A percentile compares a stretch with the other conserved stretches of the same genome.
phyloP scores from a whole-genome alignment of 2,329 filamentous ascomycete species.

The Cordyceps cicadae region DNA sequence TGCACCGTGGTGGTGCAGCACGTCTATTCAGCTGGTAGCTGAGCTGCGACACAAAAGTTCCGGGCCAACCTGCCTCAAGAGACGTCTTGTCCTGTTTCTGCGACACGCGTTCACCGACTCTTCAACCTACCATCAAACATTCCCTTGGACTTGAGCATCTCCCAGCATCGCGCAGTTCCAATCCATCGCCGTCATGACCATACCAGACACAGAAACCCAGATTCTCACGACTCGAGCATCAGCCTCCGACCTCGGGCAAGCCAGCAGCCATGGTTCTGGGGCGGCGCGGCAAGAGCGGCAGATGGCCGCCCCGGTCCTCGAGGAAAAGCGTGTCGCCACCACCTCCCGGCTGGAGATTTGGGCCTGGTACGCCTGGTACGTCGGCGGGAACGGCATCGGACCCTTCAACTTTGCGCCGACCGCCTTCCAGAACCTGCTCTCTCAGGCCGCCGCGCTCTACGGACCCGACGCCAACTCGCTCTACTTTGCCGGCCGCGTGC shows the following conservation, averaged over 20 bases:
- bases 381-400: conserved; percentile 46
- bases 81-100: background rate
- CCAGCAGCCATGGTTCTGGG: background rate
- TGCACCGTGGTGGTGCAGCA: background rate
- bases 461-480: conserved; percentile 34
- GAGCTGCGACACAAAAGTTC: background rate
- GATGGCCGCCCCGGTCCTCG: background rate
- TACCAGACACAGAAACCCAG: background rate
- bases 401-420: no score
- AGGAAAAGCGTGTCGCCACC: background rate
- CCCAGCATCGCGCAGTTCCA: background rate
- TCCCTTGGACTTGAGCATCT: background rate
- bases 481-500: conserved; percentile 16
- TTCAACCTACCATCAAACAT: background rate
- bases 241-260: background rate
- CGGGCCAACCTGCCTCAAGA: background rate
- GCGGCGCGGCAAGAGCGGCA: no score
- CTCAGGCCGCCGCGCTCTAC: no score
- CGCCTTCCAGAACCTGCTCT: no score
- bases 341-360: conserved; percentile 7
- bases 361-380: conserved; percentile 42
- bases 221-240: background rate
- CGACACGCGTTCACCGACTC: background rate
- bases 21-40: background rate
- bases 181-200: background rate